A percentile compares a stretch with the other conserved stretches of the same genome.
Conservation (phyloP, 768 basidiomycete species). For the Boletus reticulatus region DNA sequence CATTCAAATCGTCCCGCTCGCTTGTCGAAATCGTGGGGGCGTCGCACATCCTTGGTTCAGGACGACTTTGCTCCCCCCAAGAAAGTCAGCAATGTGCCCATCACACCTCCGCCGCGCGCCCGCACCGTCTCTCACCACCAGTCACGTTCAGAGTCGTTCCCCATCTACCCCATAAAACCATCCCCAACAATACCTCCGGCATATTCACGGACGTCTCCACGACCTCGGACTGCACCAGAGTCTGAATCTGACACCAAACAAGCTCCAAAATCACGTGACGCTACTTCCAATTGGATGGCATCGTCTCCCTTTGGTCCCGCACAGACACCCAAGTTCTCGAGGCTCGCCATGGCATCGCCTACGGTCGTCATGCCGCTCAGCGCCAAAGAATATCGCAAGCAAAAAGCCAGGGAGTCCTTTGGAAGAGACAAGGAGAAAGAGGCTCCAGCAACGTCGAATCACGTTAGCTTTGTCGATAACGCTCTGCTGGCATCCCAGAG, state of each 20-base stretch:
- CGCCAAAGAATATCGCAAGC: conserved; percentile 27
- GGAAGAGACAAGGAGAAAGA: conserved; percentile 11
- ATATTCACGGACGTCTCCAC: conserved; percentile 15
- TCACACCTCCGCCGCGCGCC: conserved; percentile 21
- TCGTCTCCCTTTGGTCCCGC: conserved; percentile 31
- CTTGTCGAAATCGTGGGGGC: conserved; percentile 10
- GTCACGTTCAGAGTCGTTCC: conserved; percentile 19
- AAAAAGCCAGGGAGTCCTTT: conserved; percentile 8
- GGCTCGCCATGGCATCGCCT: conserved; percentile 28
- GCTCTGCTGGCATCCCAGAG: background rate
- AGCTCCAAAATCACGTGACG: conserved; percentile 23
- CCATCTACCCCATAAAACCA: background rate
- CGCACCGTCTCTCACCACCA: conserved; percentile 16
- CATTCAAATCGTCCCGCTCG: conserved; percentile 4
- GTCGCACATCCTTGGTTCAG: conserved; percentile 9
- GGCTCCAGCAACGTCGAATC: background rate
- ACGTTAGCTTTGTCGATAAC: conserved; percentile 15
- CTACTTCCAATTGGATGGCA: conserved; percentile 27
- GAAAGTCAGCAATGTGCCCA: conserved; percentile 1
- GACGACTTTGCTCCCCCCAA: background rate
- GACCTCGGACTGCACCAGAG: background rate
- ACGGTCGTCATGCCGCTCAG: conserved; percentile 32
- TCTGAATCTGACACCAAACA: conserved; percentile 12
- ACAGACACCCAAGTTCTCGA: conserved; percentile 28
- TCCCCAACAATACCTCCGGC: conserved; percentile 15